Evolutionary conservation across 1,284 basidiomycete genomes (phyloP), one percentile per base, ranked within the genome.

Genomic region (Takashimella koratensis): DNA sequence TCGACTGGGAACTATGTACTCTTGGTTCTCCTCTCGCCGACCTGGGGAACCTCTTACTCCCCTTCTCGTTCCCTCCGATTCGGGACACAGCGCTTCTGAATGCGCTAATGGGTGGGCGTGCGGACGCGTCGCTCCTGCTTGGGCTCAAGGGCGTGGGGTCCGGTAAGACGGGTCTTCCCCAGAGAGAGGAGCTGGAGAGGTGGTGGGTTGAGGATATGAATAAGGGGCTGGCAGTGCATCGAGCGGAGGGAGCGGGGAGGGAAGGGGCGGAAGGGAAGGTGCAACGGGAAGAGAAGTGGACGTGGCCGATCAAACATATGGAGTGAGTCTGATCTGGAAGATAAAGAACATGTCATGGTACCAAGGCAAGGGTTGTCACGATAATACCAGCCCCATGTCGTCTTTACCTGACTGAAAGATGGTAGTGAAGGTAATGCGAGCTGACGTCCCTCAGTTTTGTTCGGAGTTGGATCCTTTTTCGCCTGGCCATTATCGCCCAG

Each of bases 1-100:
- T 98, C 46, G 94, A 98, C 72, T 98, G 94, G 94, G 94, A 98
- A 70, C 78, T 98, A 39, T 94, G 90, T 66, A 98, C 95, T 1
- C 80, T 96, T 16, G 91, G 91, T 6, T 90, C 86, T 65, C 87
- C 88, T 26, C 81, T 96, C 1, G 89, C 89, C n/a, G 94, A 98
- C 70, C 80, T 98, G 2, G 91, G 84, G 2, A 97, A 97, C 75
- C 76, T 97, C 47, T 86, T 90, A 0, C 84, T 89, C 66, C 88
- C 90, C 3, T 94, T 88, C 87, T 79, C 84, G 5, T 80, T 92
- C 48, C 81, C 85, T 44, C 71, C 79, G 21, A 75, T 72, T 4
- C 59, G 79, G 52, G 56, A 25, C 81, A 58, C 67, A 41, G 45
- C 52, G 52, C 30, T 43, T 54, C 12, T 51, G 69, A 36, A 8